These are phyloP conservation scores for Sistotremastrum niveocremeum DNA, from an alignment of 768 basidiomycete species.

Conservation along the genomic window DNA sequence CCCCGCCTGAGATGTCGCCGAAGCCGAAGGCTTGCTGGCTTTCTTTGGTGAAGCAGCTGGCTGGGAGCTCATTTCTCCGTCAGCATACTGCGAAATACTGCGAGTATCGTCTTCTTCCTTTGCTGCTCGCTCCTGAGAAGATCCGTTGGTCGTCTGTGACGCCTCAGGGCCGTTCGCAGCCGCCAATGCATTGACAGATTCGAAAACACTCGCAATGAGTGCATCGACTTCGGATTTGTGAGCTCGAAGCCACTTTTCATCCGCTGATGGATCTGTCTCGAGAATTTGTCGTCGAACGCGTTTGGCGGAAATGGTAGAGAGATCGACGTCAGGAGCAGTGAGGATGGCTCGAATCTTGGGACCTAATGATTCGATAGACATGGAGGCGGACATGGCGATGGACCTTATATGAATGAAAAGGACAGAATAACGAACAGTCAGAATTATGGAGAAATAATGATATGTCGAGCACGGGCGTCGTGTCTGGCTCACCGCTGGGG, in stretches of 20 bases:
- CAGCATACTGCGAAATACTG: slow-evolving; percentile 12
- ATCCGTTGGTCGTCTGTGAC: slow-evolving; percentile 11
- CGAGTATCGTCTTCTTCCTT: slow-evolving; percentile 16
- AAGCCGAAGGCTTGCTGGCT: background rate
- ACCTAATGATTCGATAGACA: no score
- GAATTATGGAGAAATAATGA: no score
- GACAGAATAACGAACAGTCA: no score
- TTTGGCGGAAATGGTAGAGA: slow-evolving; percentile 74
- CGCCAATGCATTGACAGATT: slow-evolving; percentile 31
- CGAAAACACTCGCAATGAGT: slow-evolving; percentile 54
- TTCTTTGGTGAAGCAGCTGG: slow-evolving; percentile 5
- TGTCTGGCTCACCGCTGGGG: no score
- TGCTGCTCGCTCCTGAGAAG: slow-evolving; percentile 16
- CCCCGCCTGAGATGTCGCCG: slow-evolving; percentile 18
- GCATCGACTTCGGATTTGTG: slow-evolving; percentile 56
- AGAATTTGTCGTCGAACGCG: slow-evolving; percentile 68
- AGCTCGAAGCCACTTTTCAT: slow-evolving; percentile 47
- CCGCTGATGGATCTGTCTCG: slow-evolving; percentile 38
- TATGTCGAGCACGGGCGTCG: no score
- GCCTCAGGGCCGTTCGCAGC: slow-evolving; percentile 11
- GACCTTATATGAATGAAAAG: no score
- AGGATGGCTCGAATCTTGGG: slow-evolving; percentile 48
- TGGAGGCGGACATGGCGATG: no score
- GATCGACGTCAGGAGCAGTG: slow-evolving; percentile 62
- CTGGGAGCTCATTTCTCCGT: slow-evolving; percentile 10